These are phyloP conservation scores for Mucor mucedo DNA, from an alignment of 371 early-diverging fungal genomes.

Conservation along the genomic window DNA sequence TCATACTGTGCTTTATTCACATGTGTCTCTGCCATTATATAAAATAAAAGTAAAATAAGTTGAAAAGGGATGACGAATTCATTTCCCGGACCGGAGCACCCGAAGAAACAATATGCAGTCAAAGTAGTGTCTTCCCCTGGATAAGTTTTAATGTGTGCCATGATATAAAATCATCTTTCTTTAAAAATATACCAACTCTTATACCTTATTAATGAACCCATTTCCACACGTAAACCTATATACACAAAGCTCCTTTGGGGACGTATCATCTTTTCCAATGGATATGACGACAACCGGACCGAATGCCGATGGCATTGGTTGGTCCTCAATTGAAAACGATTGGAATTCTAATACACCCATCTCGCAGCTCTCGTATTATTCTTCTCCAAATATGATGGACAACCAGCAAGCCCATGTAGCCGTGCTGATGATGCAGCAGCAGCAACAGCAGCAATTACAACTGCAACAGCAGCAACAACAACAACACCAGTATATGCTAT, in stretches of 20 bases:
- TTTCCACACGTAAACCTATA: no score
- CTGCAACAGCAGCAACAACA: conserved; percentile 6
- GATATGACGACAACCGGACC: background rate
- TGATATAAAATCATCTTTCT: no score
- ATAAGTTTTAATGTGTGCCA: no score
- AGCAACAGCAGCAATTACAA: conserved; percentile 9
- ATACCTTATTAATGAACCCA: no score
- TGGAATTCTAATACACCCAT: background rate
- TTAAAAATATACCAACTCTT: no score
- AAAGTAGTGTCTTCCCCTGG: background rate
- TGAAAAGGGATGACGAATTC: background rate
- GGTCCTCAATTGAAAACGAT: background rate
- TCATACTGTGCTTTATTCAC: conserved; percentile 4
- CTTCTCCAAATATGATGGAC: conserved; percentile 5
- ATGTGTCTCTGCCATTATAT: background rate
- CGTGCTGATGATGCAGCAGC: conserved; percentile 13
- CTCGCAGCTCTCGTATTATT: background rate
- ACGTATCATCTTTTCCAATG: background rate
- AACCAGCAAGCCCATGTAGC: conserved; percentile 13
- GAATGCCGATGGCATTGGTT: background rate
- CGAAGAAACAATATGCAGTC: no score
- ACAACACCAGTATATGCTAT: background rate
- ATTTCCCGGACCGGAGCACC: no score
- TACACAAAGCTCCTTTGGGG: no score
- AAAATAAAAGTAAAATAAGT: background rate